These are phyloP conservation scores for Coix lacrymajobi DNA, from an alignment of 176 grass and related monocot species.

Conservation along the genomic window DNA sequence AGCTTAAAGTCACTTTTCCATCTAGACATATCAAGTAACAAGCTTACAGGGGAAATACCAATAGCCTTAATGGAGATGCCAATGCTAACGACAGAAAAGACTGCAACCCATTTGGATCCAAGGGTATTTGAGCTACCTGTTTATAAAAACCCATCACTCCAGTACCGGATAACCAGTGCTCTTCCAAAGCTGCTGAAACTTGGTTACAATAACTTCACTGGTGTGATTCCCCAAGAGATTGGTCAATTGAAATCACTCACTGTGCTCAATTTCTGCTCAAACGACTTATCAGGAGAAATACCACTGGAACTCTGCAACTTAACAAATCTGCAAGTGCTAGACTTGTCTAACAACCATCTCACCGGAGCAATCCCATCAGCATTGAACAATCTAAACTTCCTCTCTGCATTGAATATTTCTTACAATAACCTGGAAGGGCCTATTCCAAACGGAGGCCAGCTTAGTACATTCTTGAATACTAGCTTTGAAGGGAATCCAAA, in stretches of 20 bases:
- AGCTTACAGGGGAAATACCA: slow-evolving; percentile 32
- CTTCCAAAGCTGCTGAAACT: slow-evolving; percentile 14
- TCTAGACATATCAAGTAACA: slow-evolving; percentile 39
- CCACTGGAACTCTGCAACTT: slow-evolving; percentile 7
- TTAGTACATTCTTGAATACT: slow-evolving; percentile 20
- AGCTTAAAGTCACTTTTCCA: slow-evolving; percentile 21
- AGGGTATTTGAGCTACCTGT: slow-evolving; percentile 27
- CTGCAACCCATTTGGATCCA: not conserved
- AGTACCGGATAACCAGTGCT: slow-evolving; percentile 3
- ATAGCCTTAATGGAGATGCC: slow-evolving; percentile 12
- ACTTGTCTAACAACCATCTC: slow-evolving; percentile 39
- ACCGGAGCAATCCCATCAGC: slow-evolving; percentile 26
- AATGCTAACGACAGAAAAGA: slow-evolving; percentile 21
- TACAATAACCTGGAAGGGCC: slow-evolving; percentile 33
- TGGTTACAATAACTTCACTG: slow-evolving; percentile 22
- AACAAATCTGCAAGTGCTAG: slow-evolving; percentile 21
- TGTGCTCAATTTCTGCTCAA: slow-evolving; percentile 19
- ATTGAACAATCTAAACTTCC: slow-evolving; percentile 15
- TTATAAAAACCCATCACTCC: not conserved
- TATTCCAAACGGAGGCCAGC: slow-evolving; percentile 28
- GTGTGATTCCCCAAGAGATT: slow-evolving; percentile 27
- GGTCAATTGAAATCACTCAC: slow-evolving; percentile 21
- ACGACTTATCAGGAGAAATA: slow-evolving; percentile 23
- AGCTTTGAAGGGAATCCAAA: slow-evolving; percentile 34
- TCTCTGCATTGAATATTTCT: slow-evolving; percentile 32